Base-by-base conservation (phyloP, 176 grass and related monocot genomes). In the Lolium rigidum region DNA sequence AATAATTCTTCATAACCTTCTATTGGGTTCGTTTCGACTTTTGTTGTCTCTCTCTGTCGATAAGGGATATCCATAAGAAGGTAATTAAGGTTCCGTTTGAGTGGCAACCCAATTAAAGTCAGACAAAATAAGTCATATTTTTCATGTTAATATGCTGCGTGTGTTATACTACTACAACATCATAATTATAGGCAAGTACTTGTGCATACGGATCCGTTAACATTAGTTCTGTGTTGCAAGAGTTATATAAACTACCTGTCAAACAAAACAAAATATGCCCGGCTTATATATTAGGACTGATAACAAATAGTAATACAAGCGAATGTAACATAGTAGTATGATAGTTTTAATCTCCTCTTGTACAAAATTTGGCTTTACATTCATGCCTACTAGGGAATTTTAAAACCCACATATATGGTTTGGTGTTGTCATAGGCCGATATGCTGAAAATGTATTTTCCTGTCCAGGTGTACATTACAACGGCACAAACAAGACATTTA, bases 401-500 rank as follows among this genome's bases (percentile, higher is more conserved):
- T 9, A 18, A 68, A 68, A 38, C 65, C 31, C 6, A 68, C 18
- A 38, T 68, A 56, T 68, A 54, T 43, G 60, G 65, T 68, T 68
- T 68, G 28, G 28, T 67, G 13, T 67, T 28, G 64, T 67, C 28
- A 9, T 67, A 68, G 14, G 7, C 65, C 26, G 37, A 41, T 78
- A 4, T 0, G 61, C 0, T 79, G 76, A 80, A 80, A 22, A 44
- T 43, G 8, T n/a, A 0, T 80, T 64, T 63, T 64, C 14, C 13
- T 79, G 41, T 67, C 17, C 48, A 82, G 80, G 80, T 82, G 47
- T 68, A 39, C 26, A 9, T 82, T 55, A 18, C 0, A 22, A 16
- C 31, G 67, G 80, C 80, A 50, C 0, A 0, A 48, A 18, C 11
- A 48, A 24, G 4, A 47, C 70, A 48, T 4, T 48, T 48, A 24